Base-by-base conservation (phyloP, 768 basidiomycete genomes). In the Rhodosporidiobolus odoratus region DNA sequence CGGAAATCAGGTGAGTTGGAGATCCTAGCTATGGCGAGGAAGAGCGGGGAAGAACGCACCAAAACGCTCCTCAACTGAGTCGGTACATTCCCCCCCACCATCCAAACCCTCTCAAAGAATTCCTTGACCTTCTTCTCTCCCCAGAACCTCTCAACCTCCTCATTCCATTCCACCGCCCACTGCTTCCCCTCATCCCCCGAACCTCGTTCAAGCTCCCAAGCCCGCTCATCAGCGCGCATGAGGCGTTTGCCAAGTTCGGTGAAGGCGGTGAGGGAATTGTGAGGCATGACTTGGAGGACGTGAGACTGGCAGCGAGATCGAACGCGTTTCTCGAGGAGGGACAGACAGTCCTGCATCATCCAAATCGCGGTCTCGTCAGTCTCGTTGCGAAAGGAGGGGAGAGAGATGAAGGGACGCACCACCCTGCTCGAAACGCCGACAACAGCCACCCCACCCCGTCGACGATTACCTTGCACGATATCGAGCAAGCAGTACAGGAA, bases 281-380 rank as follows among this genome's bases (percentile, higher is more conserved):
- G 86, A 21, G 89, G 85, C 0, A 86, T 84, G 10, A 91, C 87
- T 57, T 91, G 86, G 65, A 94, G 83, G 76, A 92, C 90, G 65
- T 96, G 84, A 40, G 93, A 92, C 2, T 94, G 97, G 81, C 98
- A 99, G 5, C 96, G 86, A 73, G 92, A 96, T 80, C 98, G 96
- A 59, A 99, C 96, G 53, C 96, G 85, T 79, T 99, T 99, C 79
- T 99, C 96, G 25, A 99, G 83, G 4, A 90, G 80, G 72, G 90
- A 89, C 68, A 97, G 84, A 25, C 91, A 89, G 76, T 98, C 93
- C 80, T 82, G 68, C 17, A 1, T 25, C n/a, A n/a, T 30, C 4
- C 16, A n/a, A 8, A 32, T n/a, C n/a, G n/a, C 35, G 37, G 21
- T 12, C 17, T 6, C 1, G 48, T 56, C 50, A 38, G 35, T 34